phyloP scores from a whole-genome alignment of 768 basidiomycete species.

The Suillus clintonianus region DNA sequence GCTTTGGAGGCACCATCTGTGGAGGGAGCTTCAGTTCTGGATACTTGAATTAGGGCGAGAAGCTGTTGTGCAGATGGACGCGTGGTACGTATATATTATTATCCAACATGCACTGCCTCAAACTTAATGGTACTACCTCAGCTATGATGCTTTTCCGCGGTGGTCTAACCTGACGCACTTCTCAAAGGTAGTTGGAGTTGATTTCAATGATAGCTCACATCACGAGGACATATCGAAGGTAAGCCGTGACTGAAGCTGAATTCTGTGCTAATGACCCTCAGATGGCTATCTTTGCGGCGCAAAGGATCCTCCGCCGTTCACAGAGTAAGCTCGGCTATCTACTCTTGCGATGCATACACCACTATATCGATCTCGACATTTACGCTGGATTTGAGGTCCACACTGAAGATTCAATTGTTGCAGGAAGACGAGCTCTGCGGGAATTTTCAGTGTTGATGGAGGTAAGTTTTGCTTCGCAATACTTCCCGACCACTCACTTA shows the following conservation, averaged over 20 bases:
- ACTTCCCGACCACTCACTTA: neutral
- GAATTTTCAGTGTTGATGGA: slow-evolving; percentile 20
- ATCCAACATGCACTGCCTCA: neutral
- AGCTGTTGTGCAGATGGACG: neutral
- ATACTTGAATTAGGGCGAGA: neutral
- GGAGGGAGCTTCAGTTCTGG: neutral
- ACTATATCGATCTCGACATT: slow-evolving; percentile 34
- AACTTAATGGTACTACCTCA: neutral
- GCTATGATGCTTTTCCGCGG: neutral
- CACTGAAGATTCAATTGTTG: slow-evolving; percentile 25
- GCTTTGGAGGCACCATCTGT: slow-evolving; percentile 13
- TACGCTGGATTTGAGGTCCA: slow-evolving; percentile 33
- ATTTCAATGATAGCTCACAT: neutral
- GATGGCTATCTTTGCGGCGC: neutral
- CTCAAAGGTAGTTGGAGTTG: neutral
- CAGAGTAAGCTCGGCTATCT: slow-evolving; percentile 18
- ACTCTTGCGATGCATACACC: slow-evolving; percentile 29
- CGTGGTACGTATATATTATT: slow-evolving; percentile 1
- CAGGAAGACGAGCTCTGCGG: slow-evolving; percentile 19
- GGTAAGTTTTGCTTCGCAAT: slow-evolving; percentile 12
- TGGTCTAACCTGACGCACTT: slow-evolving; percentile 7
- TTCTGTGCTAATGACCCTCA: neutral
- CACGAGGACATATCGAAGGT: slow-evolving; percentile 3
- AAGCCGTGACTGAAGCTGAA: neutral
- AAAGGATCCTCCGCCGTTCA: neutral